Base-by-base conservation (phyloP, 169 alveolate genomes). In the Eimeria necatrix region DNA sequence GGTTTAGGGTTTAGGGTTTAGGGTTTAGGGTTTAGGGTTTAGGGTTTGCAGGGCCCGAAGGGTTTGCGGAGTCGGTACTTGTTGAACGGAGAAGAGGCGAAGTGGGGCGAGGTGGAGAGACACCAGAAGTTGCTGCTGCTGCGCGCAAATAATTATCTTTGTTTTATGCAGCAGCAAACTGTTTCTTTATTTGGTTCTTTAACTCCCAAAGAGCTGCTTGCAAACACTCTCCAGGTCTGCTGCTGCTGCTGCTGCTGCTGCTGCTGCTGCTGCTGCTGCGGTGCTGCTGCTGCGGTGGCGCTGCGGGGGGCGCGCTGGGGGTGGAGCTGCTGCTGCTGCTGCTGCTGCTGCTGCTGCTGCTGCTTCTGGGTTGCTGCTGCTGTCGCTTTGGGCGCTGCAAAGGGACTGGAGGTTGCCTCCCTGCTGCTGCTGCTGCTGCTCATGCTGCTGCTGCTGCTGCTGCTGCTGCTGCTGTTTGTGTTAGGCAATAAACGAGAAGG, bases 401-500 rank as follows among this genome's bases (percentile, higher is more conserved):
- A 10, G 68, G 20, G 12, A 14, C 2, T 18, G 68, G 22, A 2
- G 12, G 2, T 14, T 14, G 0, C 68, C 68, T 56, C 2, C 68
- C 20, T 8, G 20, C 8, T 56, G 64, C 20, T 1, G 68, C 22
- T 56, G 68, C 68, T 56, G 12, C 68, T 56, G 68, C 68, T 56
- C 41, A 0, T 32, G 41, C 41, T 32, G 41, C 41, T 32, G 41
- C 41, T 32, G 41, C 41, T 32, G 41, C 41, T 32, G 41, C 41
- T 32, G 41, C 41, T 32, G 41, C 41, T 32, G 0, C 41, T 32
- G 41, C 41, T 32, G 41, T 2, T 32, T 32, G 41, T 56, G 20
- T 56, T 68, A 68, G 80, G 80, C 80, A 22, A 68, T 68, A 18
- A 68, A 68, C 46, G 80, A 68, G 26, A 68, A 24, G 46, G 80